Percentiles rank a stretch among this genome's conserved stretches.
Conservation (phyloP, 306 rosid genomes). For the Lathyrus oleraceus region DNA sequence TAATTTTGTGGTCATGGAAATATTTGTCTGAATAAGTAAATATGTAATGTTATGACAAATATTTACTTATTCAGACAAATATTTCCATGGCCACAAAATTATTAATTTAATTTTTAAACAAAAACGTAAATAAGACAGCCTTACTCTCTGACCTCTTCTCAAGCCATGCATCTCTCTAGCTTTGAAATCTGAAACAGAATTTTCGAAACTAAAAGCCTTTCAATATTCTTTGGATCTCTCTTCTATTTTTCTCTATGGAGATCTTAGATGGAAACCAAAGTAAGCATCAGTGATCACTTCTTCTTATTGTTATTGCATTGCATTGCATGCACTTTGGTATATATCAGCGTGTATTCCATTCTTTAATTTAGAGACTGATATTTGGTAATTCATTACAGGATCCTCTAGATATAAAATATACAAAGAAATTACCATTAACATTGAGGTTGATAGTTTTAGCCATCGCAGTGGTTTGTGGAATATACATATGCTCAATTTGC, state of each 20-base stretch:
- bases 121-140: conserved; percentile 27
- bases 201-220: conserved; percentile 27
- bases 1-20: not conserved
- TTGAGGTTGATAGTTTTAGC: conserved; percentile 50
- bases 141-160: conserved; percentile 56
- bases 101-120: conserved; percentile 28
- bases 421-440: conserved; percentile 53
- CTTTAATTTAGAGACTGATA: conserved; percentile 7
- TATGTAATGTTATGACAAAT: too few relatives aligned
- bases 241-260: conserved; percentile 40
- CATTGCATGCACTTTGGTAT: not conserved
- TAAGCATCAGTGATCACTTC: conserved; percentile 35
- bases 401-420: conserved; percentile 44
- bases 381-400: conserved; percentile 46
- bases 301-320: not conserved
- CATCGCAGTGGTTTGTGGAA: conserved; percentile 48
- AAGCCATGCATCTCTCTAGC: conserved; percentile 52
- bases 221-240: conserved; percentile 9
- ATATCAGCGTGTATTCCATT: not conserved
- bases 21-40: not conserved
- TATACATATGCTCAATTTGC: conserved; percentile 45
- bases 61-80: not conserved
- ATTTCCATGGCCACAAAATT: not conserved
- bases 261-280: conserved; percentile 61
- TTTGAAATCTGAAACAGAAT: conserved; percentile 23